Evolutionary conservation across 371 early-diverging fungal species (phyloP).

Genomic region (Nematocida major): DNA sequence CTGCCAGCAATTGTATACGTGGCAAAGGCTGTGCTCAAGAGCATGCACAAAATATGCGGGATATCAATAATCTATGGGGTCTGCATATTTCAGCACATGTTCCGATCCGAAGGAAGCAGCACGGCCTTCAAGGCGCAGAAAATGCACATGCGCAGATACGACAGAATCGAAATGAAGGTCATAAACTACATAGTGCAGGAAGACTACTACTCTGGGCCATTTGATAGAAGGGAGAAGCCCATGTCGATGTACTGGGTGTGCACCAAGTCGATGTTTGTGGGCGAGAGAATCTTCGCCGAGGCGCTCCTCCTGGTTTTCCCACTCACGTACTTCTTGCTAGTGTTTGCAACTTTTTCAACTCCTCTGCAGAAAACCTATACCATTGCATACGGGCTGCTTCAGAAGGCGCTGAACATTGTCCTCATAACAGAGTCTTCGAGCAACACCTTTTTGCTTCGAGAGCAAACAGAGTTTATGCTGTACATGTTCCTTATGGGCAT

Average conservation of each 20-base stretch:
- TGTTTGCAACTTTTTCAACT: not conserved
- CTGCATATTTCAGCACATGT: not conserved
- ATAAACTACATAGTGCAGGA: not conserved
- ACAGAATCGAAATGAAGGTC: not conserved
- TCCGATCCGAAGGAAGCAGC: not conserved
- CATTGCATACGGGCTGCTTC: too few species aligned
- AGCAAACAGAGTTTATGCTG: too few species aligned
- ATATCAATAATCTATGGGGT: not conserved
- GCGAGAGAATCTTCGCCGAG: not conserved
- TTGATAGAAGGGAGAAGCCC: not conserved
- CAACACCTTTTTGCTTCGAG: too few species aligned
- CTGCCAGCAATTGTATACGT: not conserved
- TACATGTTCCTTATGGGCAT: too few species aligned
- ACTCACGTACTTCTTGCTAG: not conserved
- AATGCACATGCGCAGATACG: not conserved
- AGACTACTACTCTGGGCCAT: not conserved
- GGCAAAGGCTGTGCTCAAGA: not conserved
- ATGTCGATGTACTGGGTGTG: not conserved
- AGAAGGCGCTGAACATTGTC: too few species aligned
- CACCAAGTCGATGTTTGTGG: not conserved
- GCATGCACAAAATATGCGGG: not conserved
- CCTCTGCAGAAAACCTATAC: too few species aligned
- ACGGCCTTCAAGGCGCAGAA: not conserved
- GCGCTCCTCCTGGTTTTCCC: not conserved
- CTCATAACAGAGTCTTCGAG: too few species aligned